phyloP scores from a whole-genome alignment of 1,284 basidiomycete species.

The Albatrellus sp. region DNA sequence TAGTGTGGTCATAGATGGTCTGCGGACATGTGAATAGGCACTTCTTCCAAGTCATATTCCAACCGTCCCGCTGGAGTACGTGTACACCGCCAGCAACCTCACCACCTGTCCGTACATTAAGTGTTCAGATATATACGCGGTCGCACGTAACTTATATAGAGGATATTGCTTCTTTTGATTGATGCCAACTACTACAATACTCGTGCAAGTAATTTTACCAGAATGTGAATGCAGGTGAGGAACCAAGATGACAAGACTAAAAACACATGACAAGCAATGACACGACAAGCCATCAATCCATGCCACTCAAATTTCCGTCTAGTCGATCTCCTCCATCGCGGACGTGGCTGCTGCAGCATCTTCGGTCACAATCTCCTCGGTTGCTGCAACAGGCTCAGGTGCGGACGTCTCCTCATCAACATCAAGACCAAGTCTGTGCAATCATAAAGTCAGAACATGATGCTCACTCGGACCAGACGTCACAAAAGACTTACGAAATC shows the following conservation, averaged over 20 bases:
- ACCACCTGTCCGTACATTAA: too few species aligned
- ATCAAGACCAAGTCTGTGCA: slow-evolving; percentile 58
- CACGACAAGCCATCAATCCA: slow-evolving; percentile 3
- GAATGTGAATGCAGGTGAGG: neutral
- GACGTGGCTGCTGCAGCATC: slow-evolving; percentile 51
- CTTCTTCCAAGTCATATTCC: too few species aligned
- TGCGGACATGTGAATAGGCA: too few species aligned
- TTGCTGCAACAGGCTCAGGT: slow-evolving; percentile 22
- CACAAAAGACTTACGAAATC: slow-evolving; percentile 51
- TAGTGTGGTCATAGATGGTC: too few species aligned
- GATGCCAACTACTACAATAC: too few species aligned
- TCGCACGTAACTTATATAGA: too few species aligned
- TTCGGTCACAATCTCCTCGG: slow-evolving; percentile 27
- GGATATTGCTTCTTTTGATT: too few species aligned
- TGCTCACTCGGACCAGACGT: slow-evolving; percentile 3
- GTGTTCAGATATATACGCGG: too few species aligned
- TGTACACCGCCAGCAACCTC: too few species aligned
- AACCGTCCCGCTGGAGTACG: too few species aligned
- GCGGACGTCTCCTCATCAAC: slow-evolving; percentile 70
- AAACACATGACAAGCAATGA: slow-evolving; percentile 7
- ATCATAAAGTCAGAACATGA: slow-evolving; percentile 7
- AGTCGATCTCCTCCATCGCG: slow-evolving; percentile 83
- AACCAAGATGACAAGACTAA: neutral
- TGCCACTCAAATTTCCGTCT: slow-evolving; percentile 22
- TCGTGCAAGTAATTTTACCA: neutral